Percentiles rank a stretch among this genome's conserved stretches.
Evolutionary conservation across 345 rosid genomes (phyloP).

Genomic region (Populus pruinosa): DNA sequence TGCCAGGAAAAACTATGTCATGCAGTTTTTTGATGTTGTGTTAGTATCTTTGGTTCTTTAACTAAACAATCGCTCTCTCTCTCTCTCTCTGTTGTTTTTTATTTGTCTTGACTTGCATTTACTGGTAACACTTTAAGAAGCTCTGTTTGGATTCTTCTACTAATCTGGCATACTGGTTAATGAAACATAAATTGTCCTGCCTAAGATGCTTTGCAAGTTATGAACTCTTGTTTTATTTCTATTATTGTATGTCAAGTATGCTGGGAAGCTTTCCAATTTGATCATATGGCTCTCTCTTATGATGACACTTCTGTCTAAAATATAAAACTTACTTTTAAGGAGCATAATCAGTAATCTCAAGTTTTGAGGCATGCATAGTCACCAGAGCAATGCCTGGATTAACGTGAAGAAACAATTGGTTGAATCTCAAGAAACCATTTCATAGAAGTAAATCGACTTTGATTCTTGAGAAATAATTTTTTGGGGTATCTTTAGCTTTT

Average conservation of each 20-base stretch:
- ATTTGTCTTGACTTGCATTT: background rate
- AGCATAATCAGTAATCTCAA: background rate
- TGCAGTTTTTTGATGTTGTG: conserved; percentile 50
- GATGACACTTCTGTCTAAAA: background rate
- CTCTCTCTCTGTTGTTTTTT: conserved; percentile 1
- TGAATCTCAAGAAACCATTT: no score
- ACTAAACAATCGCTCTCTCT: conserved; percentile 16
- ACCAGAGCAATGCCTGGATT: background rate
- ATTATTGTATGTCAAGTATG: background rate
- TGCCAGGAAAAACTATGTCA: conserved; percentile 48
- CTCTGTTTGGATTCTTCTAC: background rate
- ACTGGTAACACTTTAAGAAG: background rate
- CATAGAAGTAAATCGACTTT: no score
- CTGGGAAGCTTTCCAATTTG: background rate
- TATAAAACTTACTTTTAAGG: background rate
- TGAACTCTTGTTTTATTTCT: background rate
- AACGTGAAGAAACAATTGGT: background rate
- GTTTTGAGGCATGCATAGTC: background rate
- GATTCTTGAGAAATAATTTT: no score
- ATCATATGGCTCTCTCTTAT: background rate
- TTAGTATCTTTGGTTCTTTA: conserved; percentile 38
- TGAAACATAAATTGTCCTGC: no score
- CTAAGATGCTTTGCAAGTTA: background rate
- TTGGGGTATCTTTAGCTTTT: background rate
- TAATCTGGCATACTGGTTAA: no score